Base-by-base conservation (phyloP, 148 eudicot species). In the Fagopyrum tataricum region DNA sequence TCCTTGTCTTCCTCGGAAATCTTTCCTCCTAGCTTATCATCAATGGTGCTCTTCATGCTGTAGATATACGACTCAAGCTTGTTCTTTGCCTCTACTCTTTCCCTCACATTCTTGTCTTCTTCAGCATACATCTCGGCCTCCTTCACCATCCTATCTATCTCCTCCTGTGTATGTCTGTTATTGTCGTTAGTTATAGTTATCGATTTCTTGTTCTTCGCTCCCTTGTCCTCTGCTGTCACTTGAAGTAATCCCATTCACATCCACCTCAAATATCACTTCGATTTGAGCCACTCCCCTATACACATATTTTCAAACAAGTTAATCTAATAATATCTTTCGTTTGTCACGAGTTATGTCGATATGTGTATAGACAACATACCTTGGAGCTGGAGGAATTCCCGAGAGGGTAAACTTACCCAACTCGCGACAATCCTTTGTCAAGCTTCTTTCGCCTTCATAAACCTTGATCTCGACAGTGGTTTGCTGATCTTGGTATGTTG, bases 251-350 rank as follows among this genome's bases (percentile, higher is more conserved):
- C 69, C 69, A 14, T 37, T 64, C 20, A 37, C 41, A 8, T 64
- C 69, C 0, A 64, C 5, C 69, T 64, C 69, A 12, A 64, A 64
- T 2, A 43, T 64, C 44, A 64, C 69, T 20, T 64, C 69, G 0
- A 64, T 64, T 64, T 64, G 69, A 5, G 69, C n/a, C 44, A 64
- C 69, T 64, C 69, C 69, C 44, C 69, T 61, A 26, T 1, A 61
- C 5, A 12, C 1, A 10, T 6, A 61, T 4, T 24, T 31, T 21
- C 37, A n/a, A 52, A 52, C 39, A 7, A 20, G 64, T 58, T 23
- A 21, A 6, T 7, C 64, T 21, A 0, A 3, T 56, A 18, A 0
- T 23, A 23, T 37, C 0, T 23, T 6, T 13, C 10, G 13, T n/a
- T n/a, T n/a, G n/a, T n/a, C n/a, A 46, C 49, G 49, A 46, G 2